These are phyloP conservation scores for Fomes fomentarius DNA, from an alignment of 1,284 basidiomycete genomes.

Conservation along the genomic window DNA sequence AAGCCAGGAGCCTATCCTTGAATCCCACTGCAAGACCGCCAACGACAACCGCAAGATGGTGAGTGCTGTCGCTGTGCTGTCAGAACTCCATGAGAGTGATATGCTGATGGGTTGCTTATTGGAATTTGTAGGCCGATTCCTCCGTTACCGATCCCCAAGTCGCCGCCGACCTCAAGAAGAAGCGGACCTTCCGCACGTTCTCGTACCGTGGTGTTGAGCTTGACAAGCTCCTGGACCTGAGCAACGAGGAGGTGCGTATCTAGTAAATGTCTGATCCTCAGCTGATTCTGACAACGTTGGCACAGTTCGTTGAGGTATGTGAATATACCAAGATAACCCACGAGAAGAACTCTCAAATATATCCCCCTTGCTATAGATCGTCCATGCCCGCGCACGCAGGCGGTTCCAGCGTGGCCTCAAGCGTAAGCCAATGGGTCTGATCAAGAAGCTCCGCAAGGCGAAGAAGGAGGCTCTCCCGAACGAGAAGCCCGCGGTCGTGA, in stretches of 20 bases:
- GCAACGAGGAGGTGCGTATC: conserved; percentile 84
- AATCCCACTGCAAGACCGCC: conserved; percentile 34
- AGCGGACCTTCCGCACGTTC: conserved; percentile 98
- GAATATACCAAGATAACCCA: not conserved
- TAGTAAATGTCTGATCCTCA: not conserved
- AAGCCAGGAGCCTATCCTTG: conserved; percentile 17
- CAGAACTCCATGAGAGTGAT: too few relatives aligned
- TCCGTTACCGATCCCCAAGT: conserved; percentile 84
- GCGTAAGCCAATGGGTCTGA: conserved; percentile 97
- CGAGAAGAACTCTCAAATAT: too few relatives aligned
- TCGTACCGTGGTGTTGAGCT: conserved; percentile 98
- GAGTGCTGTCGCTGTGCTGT: conserved; percentile 31
- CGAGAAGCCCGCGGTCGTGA: conserved; percentile 98
- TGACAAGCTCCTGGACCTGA: conserved; percentile 95
- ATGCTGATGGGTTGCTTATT: too few relatives aligned
- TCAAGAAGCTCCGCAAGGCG: conserved; percentile 99
- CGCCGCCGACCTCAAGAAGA: conserved; percentile 96
- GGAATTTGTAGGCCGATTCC: conserved; percentile 83
- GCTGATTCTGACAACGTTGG: conserved; percentile 7
- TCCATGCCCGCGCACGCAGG: conserved; percentile 97
- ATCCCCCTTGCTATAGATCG: too few relatives aligned
- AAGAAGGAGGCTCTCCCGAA: conserved; percentile 99
- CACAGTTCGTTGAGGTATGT: conserved; percentile 78
- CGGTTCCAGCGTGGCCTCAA: conserved; percentile 99
- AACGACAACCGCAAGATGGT: conserved; percentile 60